These are phyloP conservation scores for Xylaria scruposa DNA, from an alignment of 495 filamentous ascomycete genomes.

Conservation along the genomic window DNA sequence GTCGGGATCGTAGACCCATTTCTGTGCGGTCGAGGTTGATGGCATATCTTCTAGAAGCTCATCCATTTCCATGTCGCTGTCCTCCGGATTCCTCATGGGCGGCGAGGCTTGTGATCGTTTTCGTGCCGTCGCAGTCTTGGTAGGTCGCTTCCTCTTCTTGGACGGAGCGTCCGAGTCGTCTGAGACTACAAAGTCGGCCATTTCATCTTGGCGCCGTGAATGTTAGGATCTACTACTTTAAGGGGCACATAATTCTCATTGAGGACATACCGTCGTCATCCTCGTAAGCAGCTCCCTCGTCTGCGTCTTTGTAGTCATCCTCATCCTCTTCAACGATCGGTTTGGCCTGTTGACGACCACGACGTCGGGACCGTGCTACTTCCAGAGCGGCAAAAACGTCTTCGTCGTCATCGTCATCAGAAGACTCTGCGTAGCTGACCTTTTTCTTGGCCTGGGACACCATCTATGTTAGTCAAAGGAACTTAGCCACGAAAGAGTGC, in stretches of 20 bases:
- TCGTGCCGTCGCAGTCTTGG: constrained; percentile 56
- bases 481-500: not conserved
- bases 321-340: constrained; percentile 51
- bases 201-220: constrained; percentile 58
- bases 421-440: constrained; percentile 71
- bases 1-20: constrained; percentile 89
- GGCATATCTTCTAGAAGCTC: constrained; percentile 62
- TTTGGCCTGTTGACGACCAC: constrained; percentile 42
- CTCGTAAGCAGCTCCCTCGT: constrained; percentile 49
- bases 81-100: constrained; percentile 43
- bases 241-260: not conserved
- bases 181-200: constrained; percentile 87
- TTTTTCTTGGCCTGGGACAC: constrained; percentile 54
- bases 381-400: constrained; percentile 60
- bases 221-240: constrained; percentile 10
- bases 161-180: constrained; percentile 77
- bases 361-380: constrained; percentile 39
- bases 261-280: constrained; percentile 60
- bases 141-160: constrained; percentile 72
- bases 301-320: constrained; percentile 75
- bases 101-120: constrained; percentile 63
- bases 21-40: constrained; percentile 73
- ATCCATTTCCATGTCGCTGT: constrained; percentile 44
- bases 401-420: constrained; percentile 65
- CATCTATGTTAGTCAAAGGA: not conserved